Base-by-base conservation (phyloP, 2,329 filamentous ascomycete genomes). In the Talaromyces sp. region DNA sequence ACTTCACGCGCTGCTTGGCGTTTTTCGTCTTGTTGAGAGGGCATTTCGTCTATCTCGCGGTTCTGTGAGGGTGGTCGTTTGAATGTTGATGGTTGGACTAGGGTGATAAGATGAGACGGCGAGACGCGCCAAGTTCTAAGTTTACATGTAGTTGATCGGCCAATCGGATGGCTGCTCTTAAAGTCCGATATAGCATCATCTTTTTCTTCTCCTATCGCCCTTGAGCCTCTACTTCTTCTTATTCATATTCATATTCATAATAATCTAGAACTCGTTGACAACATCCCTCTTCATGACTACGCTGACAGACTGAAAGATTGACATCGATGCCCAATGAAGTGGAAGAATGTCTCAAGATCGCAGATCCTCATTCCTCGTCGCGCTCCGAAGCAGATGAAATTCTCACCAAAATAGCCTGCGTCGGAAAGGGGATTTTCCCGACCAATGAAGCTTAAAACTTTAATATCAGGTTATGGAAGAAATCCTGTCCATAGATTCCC, bases 351-450 rank as follows among this genome's bases (percentile, higher is more conserved):
- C 61, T 71, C 42, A 68, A 61, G 63, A 70, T 77, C 65, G 71
- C 71, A 63, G 72, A 75, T 67, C 75, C 77, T 60, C 72, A 77
- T 74, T 73, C 73, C 64, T 70, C 77, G 62, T 66, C 67, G 56
- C 72, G 71, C 65, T 67, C 68, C 55, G 68, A 76, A 61, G 75
- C 75, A 57, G 66, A 73, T 11, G 69, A 73, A 60, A 73, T 75
- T 68, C 71, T 78, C 63, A 63, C 68, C 48, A 72, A 70, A 60
- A 73, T 76, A 64, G 64, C 74, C 63, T 73, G 73, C 64, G 69
- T 81, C 42, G 82, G 84, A 65, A 81, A 78, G 68, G 83, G 80
- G 67, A 76, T 76, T 48, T 83, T 84, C 65, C 79, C 82, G 1
- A 70, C 79, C 40, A 82, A 77, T 67, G 82, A 84, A 70, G 76